Percentiles rank a stretch among this genome's conserved stretches.
Evolutionary conservation across 129 eudicot species (phyloP).

Genomic region (Flaveria robusta): DNA sequence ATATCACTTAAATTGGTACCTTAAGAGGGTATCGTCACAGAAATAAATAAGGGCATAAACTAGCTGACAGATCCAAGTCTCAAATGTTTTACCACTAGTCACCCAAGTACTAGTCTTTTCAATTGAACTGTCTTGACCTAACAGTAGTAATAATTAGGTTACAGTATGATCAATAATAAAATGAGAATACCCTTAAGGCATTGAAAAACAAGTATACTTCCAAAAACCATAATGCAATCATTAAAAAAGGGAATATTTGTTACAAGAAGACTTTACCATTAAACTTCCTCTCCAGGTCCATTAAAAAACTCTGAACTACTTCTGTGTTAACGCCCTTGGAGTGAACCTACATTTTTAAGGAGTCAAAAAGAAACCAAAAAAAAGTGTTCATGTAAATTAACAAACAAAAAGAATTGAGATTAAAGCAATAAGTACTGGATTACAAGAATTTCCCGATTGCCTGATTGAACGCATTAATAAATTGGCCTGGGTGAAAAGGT

Average conservation of each 20-base stretch:
- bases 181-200: background rate
- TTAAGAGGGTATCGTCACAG: constrained; percentile 77
- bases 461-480: background rate
- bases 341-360: constrained; percentile 60
- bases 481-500: constrained; percentile 11
- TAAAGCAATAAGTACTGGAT: constrained; percentile 14
- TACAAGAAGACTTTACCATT: constrained; percentile 48
- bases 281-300: constrained; percentile 65
- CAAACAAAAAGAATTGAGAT: background rate
- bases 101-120: constrained; percentile 71
- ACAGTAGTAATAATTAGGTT: constrained; percentile 31
- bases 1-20: constrained; percentile 42
- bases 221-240: background rate
- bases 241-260: background rate
- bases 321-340: constrained; percentile 75
- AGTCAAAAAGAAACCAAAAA: background rate
- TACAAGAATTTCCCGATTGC: background rate
- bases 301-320: constrained; percentile 54
- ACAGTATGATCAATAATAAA: background rate
- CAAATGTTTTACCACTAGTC: constrained; percentile 72
- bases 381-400: constrained; percentile 7
- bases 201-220: background rate
- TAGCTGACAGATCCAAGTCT: constrained; percentile 88
- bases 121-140: constrained; percentile 68
- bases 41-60: constrained; percentile 73